Evolutionary conservation across 768 basidiomycete species (phyloP).

Genomic region (Trametes cinnabarina): DNA sequence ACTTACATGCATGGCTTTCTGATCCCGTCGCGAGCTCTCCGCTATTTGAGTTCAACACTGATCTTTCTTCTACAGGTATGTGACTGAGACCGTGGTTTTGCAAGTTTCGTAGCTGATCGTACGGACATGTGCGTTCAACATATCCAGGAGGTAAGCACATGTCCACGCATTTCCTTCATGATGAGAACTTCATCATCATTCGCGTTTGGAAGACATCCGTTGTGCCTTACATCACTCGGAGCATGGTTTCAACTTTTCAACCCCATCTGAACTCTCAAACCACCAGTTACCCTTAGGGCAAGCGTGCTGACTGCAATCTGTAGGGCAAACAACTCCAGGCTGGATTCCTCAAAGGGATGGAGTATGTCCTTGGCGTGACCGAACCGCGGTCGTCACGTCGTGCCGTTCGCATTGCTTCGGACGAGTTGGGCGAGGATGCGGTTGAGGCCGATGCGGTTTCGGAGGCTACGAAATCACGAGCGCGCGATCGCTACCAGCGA

Average conservation of each 20-base stretch:
- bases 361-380: slow-evolving; percentile 64
- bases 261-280: slow-evolving; percentile 56
- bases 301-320: slow-evolving; percentile 3
- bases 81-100: neutral
- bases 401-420: neutral
- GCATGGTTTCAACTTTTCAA: slow-evolving; percentile 62
- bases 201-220: slow-evolving; percentile 61
- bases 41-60: slow-evolving; percentile 24
- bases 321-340: slow-evolving; percentile 72
- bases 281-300: neutral
- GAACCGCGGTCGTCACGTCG: slow-evolving; percentile 7
- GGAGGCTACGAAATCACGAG: slow-evolving; percentile 53
- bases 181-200: slow-evolving; percentile 65
- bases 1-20: slow-evolving; percentile 42
- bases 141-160: slow-evolving; percentile 42
- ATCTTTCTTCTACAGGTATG: slow-evolving; percentile 25
- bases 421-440: slow-evolving; percentile 44
- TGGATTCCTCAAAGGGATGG: slow-evolving; percentile 81
- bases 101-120: slow-evolving; percentile 19
- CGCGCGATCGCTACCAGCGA: slow-evolving; percentile 64
- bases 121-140: slow-evolving; percentile 8
- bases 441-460: slow-evolving; percentile 57
- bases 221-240: slow-evolving; percentile 63
- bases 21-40: slow-evolving; percentile 22
- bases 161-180: slow-evolving; percentile 23